These are phyloP conservation scores for Excoecaria agallocha DNA, from an alignment of 345 rosid species.

Conservation along the genomic window DNA sequence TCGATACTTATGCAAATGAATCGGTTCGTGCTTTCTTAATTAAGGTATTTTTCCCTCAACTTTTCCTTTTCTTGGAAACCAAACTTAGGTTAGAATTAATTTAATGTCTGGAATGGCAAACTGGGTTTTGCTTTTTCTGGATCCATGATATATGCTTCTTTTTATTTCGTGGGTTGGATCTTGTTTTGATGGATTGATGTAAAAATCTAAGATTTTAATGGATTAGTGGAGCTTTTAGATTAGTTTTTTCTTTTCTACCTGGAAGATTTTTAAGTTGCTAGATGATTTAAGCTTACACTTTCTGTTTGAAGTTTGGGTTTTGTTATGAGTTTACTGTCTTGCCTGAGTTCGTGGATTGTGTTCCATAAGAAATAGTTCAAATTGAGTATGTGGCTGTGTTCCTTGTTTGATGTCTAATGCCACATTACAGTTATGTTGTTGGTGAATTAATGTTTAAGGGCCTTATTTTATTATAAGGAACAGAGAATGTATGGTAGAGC, in stretches of 20 bases:
- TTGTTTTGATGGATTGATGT: not conserved
- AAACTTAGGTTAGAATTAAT: not conserved
- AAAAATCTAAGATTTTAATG: not conserved
- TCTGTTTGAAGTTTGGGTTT: conserved; percentile 22
- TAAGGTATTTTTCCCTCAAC: not conserved
- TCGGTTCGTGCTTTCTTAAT: not conserved
- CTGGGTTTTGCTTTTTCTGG: conserved; percentile 7
- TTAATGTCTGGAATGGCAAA: not conserved
- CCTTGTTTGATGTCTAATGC: not conserved
- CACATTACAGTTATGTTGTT: not conserved
- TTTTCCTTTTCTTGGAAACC: not conserved
- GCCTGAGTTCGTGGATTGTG: conserved; percentile 2
- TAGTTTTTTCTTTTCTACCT: not conserved
- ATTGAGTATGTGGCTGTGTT: conserved; percentile 5
- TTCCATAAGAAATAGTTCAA: conserved; percentile 9
- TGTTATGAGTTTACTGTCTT: not conserved
- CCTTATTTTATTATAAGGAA: not conserved
- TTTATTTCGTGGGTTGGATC: conserved; percentile 1
- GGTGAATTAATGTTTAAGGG: not conserved
- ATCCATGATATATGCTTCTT: not conserved
- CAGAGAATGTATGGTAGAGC: conserved; percentile 81
- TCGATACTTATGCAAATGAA: not conserved
- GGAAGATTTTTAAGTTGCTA: not conserved
- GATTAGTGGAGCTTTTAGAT: not conserved
- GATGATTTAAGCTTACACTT: not conserved